Conservation (phyloP, 2,329 filamentous ascomycete species). For the Dichotomopilus funicola region DNA sequence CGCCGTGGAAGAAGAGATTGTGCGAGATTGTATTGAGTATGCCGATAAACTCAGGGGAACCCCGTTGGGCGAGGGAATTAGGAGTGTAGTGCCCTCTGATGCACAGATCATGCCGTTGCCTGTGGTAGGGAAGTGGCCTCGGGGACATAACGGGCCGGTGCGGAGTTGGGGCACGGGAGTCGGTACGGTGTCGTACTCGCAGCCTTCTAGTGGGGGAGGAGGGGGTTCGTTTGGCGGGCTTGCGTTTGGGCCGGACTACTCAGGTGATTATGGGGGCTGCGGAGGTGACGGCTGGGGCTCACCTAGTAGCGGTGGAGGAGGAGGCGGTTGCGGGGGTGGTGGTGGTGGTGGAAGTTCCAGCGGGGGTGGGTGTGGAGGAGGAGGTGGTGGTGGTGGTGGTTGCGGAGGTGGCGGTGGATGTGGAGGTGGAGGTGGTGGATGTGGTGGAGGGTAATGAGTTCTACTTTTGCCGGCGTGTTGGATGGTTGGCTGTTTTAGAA, state of each 20-base stretch:
- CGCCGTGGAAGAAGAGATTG: not conserved
- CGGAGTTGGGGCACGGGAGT: not conserved
- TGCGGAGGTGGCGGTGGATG: not conserved
- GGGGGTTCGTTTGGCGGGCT: constrained; percentile 2
- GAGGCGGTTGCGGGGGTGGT: not conserved
- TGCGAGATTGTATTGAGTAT: not conserved
- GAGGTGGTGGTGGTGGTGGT: not conserved
- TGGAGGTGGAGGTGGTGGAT: not conserved
- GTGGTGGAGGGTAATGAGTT: not conserved
- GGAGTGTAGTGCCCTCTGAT: not conserved
- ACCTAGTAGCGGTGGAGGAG: not conserved
- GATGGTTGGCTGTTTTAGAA: too few relatives aligned
- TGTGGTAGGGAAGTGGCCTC: not conserved
- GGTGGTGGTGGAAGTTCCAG: not conserved
- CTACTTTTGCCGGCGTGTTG: too few relatives aligned
- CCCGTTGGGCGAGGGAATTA: not conserved
- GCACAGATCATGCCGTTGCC: not conserved
- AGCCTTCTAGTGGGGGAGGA: not conserved
- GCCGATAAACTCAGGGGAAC: not conserved
- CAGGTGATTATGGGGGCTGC: not conserved
- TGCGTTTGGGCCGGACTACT: constrained; percentile 1
- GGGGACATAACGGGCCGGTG: not conserved
- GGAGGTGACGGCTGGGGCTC: constrained; percentile 1
- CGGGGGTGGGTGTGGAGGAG: not conserved
- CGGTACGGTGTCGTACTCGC: not conserved